Conservation (phyloP, 495 filamentous ascomycete genomes). For the Polyplosphaeria fusca region DNA sequence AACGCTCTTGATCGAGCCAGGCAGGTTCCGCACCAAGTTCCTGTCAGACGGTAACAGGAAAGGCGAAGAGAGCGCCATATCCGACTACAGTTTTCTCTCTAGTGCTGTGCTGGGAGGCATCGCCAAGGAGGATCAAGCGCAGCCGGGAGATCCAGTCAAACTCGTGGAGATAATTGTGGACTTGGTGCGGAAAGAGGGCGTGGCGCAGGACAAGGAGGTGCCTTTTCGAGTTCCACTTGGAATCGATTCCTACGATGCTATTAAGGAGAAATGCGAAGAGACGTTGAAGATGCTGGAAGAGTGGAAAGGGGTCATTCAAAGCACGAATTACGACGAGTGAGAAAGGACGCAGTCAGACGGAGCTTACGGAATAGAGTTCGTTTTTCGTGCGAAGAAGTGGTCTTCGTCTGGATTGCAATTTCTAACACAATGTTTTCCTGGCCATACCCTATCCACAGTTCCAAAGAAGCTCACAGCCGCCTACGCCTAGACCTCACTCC, state of each 20-base stretch:
- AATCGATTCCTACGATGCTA: constrained; percentile 38
- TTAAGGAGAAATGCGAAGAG: constrained; percentile 39
- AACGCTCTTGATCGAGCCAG: constrained; percentile 28
- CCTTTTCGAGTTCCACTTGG: constrained; percentile 41
- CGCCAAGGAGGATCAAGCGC: neutral
- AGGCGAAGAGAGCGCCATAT: neutral
- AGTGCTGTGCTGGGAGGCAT: neutral
- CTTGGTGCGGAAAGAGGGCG: constrained; percentile 42
- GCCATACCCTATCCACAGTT: too few species aligned
- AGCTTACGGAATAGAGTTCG: too few species aligned
- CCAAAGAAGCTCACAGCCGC: too few species aligned
- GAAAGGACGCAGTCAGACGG: too few species aligned
- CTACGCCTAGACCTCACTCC: too few species aligned
- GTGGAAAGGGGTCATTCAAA: constrained; percentile 37
- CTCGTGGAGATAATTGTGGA: constrained; percentile 42
- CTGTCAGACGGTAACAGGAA: constrained; percentile 2
- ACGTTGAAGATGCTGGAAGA: constrained; percentile 38
- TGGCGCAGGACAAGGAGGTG: constrained; percentile 33
- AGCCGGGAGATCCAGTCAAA: constrained; percentile 44
- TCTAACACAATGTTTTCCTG: too few species aligned
- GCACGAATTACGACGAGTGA: constrained; percentile 6
- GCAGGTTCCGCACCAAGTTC: constrained; percentile 30
- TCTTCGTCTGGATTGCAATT: too few species aligned
- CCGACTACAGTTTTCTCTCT: neutral
- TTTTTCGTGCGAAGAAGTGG: too few species aligned